Conservation (phyloP, 345 rosid genomes). For the Eucalyptus virginea region DNA sequence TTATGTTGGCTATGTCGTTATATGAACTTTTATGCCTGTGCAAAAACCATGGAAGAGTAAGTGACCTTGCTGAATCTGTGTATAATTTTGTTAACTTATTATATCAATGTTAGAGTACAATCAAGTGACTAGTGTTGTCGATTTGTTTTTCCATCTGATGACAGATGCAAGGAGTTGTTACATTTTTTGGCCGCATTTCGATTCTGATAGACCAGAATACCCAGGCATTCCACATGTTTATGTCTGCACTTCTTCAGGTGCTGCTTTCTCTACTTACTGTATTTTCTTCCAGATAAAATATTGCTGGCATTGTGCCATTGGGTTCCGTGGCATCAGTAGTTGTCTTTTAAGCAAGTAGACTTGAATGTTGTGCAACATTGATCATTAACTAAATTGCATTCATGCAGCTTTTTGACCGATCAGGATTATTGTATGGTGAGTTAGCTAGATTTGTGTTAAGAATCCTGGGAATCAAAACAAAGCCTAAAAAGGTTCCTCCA, state of each 20-base stretch:
- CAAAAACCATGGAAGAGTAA: background rate
- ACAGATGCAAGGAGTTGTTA: conserved; percentile 89
- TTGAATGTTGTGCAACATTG: background rate
- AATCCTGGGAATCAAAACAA: conserved; percentile 70
- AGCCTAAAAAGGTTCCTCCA: conserved; percentile 54
- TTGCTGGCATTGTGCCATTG: background rate
- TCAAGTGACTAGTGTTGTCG: background rate
- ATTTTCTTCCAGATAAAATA: background rate
- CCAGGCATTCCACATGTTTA: conserved; percentile 85
- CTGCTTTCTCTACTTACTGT: background rate
- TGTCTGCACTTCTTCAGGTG: conserved; percentile 94
- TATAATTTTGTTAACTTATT: background rate
- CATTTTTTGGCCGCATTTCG: conserved; percentile 68
- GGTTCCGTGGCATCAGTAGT: background rate
- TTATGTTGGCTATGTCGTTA: background rate
- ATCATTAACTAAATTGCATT: background rate
- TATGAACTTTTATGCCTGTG: background rate
- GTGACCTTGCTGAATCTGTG: background rate
- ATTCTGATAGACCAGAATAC: conserved; percentile 84
- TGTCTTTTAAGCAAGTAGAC: background rate
- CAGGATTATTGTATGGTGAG: conserved; percentile 85
- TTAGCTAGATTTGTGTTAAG: conserved; percentile 89
- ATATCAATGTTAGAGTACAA: background rate
- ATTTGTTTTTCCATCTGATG: background rate
- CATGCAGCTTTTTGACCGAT: conserved; percentile 83